A percentile compares a stretch with the other conserved stretches of the same genome.
Evolutionary conservation across 2,329 filamentous ascomycete genomes (phyloP).

Genomic region (Escovopsis sp.): DNA sequence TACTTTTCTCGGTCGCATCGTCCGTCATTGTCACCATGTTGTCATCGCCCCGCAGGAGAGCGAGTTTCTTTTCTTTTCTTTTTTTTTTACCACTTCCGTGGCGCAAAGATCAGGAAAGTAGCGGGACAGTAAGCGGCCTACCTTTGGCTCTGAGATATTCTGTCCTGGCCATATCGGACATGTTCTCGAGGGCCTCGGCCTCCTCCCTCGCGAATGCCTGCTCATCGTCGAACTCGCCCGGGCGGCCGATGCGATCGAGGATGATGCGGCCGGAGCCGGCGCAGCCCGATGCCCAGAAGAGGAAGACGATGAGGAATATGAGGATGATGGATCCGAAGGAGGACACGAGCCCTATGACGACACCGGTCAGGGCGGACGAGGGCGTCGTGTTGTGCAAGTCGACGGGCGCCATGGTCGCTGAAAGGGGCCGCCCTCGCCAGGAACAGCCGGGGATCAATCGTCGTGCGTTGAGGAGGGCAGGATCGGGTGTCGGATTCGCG

Average conservation of each 20-base stretch:
- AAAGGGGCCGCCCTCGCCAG: too few species aligned
- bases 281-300: slow-evolving; percentile 60
- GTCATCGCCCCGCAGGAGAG: too few species aligned
- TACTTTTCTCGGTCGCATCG: too few species aligned
- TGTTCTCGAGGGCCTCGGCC: slow-evolving; percentile 82
- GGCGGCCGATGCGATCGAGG: slow-evolving; percentile 80
- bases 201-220: slow-evolving; percentile 89
- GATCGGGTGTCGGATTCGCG: neutral
- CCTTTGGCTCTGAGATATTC: slow-evolving; percentile 95
- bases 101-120: too few species aligned
- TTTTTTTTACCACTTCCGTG: too few species aligned
- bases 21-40: too few species aligned
- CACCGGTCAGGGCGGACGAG: slow-evolving; percentile 48
- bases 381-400: slow-evolving; percentile 13
- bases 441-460: too few species aligned
- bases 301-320: slow-evolving; percentile 75
- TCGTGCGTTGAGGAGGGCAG: slow-evolving; percentile 1
- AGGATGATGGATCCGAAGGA: slow-evolving; percentile 85
- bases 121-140: too few species aligned
- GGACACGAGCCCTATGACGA: slow-evolving; percentile 87
- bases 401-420: slow-evolving; percentile 14
- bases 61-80: too few species aligned
- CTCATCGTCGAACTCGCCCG: slow-evolving; percentile 95
- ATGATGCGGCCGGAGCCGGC: slow-evolving; percentile 80
- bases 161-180: slow-evolving; percentile 82